Conservation (phyloP, 2,329 filamentous ascomycete species). For the Talaromyces rugulosus region DNA sequence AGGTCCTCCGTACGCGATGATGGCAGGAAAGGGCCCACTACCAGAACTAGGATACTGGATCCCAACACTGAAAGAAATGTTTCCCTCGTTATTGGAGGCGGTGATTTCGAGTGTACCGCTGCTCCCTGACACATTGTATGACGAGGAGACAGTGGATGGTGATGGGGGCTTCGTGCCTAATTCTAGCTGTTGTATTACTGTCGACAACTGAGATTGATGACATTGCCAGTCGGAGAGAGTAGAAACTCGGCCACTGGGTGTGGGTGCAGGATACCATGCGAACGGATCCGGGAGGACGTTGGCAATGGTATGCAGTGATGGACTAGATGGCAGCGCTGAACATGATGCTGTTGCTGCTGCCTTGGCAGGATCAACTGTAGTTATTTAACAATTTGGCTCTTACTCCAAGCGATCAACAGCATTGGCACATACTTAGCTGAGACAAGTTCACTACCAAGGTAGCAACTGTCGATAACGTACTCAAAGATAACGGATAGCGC, state of each 20-base stretch:
- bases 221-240: neutral
- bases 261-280: neutral
- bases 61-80: neutral
- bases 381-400: neutral
- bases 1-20: neutral
- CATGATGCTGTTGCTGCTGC: neutral
- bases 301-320: neutral
- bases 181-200: neutral
- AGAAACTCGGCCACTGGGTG: neutral
- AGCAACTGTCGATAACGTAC: neutral
- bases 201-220: neutral
- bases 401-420: neutral
- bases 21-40: neutral
- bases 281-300: neutral
- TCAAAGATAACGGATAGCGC: neutral
- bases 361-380: neutral
- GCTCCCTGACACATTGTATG: neutral
- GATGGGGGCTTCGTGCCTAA: neutral
- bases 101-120: neutral
- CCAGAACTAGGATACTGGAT: neutral
- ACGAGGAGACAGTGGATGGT: neutral
- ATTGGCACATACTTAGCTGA: neutral
- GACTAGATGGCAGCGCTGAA: neutral
- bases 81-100: neutral
- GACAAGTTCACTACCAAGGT: neutral